Conservation (phyloP, 2,329 filamentous ascomycete species). For the Pestalotiopsis sp. region DNA sequence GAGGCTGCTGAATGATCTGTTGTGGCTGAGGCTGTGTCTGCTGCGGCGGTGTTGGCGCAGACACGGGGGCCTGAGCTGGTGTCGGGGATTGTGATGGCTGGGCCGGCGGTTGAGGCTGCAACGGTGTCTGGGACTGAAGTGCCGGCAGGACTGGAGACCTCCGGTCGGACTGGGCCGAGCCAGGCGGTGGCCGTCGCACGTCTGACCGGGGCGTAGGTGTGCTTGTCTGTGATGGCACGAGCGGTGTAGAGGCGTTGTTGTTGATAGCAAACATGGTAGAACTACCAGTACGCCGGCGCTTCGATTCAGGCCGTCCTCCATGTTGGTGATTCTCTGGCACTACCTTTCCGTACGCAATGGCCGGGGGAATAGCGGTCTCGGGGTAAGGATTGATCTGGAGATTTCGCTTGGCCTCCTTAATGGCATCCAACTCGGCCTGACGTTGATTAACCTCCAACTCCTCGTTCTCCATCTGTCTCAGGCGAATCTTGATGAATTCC, state of each 20-base stretch:
- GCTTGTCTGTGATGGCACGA: not conserved
- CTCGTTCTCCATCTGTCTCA: slow-evolving; percentile 30
- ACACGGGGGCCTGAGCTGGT: not conserved
- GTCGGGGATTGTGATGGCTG: not conserved
- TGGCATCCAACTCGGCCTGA: slow-evolving; percentile 44
- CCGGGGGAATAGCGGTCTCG: slow-evolving; percentile 44
- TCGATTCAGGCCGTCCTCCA: slow-evolving; percentile 40
- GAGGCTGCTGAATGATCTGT: not conserved
- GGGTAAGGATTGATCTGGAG: slow-evolving; percentile 45
- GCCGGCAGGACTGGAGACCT: slow-evolving; percentile 17
- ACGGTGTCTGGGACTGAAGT: not conserved
- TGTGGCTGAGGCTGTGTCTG: not conserved
- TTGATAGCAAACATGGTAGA: slow-evolving; percentile 33
- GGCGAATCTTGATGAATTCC: slow-evolving; percentile 62
- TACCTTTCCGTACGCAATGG: slow-evolving; percentile 54
- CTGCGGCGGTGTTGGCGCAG: slow-evolving; percentile 3
- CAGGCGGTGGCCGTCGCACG: not conserved
- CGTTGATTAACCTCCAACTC: slow-evolving; percentile 43
- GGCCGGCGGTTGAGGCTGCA: not conserved
- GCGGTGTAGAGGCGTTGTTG: slow-evolving; percentile 27
- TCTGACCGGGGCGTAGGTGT: slow-evolving; percentile 4
- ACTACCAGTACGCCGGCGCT: slow-evolving; percentile 50
- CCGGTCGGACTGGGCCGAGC: slow-evolving; percentile 1
- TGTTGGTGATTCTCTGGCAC: slow-evolving; percentile 47
- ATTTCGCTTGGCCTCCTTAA: slow-evolving; percentile 49